Evolutionary conservation across 2,329 filamentous ascomycete species (phyloP).

Genomic region (Verticillium tricorpus): DNA sequence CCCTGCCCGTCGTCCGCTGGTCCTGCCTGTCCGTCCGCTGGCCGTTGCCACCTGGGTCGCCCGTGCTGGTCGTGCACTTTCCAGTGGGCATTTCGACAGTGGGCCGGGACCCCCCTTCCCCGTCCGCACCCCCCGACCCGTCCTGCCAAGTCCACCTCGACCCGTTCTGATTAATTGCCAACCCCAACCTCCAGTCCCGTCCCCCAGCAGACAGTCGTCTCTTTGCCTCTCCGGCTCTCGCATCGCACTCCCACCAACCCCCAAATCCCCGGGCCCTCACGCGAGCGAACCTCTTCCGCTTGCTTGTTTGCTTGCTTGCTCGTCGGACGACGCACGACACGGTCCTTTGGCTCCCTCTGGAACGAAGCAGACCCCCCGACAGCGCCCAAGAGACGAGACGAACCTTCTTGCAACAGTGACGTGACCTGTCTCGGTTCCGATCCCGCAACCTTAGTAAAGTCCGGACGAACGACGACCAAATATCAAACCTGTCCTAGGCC

Average conservation of each 20-base stretch:
- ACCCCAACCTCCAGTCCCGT: not conserved
- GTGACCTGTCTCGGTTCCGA: not conserved
- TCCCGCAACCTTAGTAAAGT: not conserved
- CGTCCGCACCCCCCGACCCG: not conserved
- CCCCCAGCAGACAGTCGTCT: not conserved
- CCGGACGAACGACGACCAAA: not conserved
- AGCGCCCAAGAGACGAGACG: not conserved
- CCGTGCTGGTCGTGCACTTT: not conserved
- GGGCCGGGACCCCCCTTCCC: not conserved
- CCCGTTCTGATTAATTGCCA: not conserved
- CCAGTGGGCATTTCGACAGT: not conserved
- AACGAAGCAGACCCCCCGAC: not conserved
- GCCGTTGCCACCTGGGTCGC: not conserved
- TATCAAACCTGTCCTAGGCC: not conserved
- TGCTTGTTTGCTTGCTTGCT: not conserved
- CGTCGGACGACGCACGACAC: not conserved
- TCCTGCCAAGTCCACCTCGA: not conserved
- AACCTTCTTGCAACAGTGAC: not conserved
- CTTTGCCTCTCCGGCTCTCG: not conserved
- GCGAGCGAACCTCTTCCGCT: not conserved
- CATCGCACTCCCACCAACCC: not conserved
- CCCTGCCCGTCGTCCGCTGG: not conserved
- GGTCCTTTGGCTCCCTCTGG: not conserved
- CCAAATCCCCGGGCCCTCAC: not conserved
- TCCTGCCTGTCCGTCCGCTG: not conserved